Base-by-base conservation (phyloP, 768 basidiomycete genomes). In the Phylloporus sp. region DNA sequence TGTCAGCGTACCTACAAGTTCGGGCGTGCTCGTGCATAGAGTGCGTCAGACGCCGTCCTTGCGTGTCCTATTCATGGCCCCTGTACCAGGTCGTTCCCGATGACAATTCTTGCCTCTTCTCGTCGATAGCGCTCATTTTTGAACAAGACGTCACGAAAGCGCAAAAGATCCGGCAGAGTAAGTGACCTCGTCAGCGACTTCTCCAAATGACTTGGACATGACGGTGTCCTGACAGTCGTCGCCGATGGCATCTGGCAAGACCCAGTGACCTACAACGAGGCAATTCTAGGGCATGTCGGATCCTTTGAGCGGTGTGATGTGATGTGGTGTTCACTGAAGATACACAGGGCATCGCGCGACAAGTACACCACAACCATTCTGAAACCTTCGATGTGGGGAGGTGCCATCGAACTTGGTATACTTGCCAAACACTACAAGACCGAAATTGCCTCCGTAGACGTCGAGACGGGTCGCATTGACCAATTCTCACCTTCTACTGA, bases 81-180 rank as follows among this genome's bases (percentile, higher is more conserved):
- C 15, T 20, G 22, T 26, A 43, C 15, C 23, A 89, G 82, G 77
- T 93, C 49, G 91, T 95, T 16, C 95, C 94, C n/a, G 95, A 98
- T 62, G 95, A 98, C 71, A 98, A 98, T 62, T 89, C 92, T 2
- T 98, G 95, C 68, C 74, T 98, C 27, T 98, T 97, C 73, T 88
- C 88, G 4, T 84, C 93, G 3, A 75, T 91, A 40, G 91, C 89
- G 15, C 72, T 95, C 36, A 74, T 95, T 2, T 95, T 97, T 60
- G 84, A 87, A 63, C 92, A 95, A 61, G 83, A 82, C 51, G 84
- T 87, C 12, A 69, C 76, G n/a, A 85, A 85, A 52, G 88, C 87
- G 2, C 73, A 76, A 23, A 70, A 75, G 54, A 79, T 97, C 63
- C 80, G 95, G 36, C 76, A 88, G 70, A 80, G 93, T 94, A 59